Conservation (phyloP, 2,329 filamentous ascomycete genomes). For the Phaeosphaeria sp. region DNA sequence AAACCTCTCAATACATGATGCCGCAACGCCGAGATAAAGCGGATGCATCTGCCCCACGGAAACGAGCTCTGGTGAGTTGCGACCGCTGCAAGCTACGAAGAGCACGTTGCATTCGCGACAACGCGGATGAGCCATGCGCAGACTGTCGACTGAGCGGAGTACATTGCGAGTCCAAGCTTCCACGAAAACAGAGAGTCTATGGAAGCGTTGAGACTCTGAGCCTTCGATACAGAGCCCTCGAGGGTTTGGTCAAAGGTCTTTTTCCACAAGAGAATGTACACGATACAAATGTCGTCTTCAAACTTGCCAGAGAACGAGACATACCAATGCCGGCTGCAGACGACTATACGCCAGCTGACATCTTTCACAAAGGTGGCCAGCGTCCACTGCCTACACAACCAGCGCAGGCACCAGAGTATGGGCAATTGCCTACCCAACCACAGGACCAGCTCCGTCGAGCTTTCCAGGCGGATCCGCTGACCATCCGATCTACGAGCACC, state of each 20-base stretch:
- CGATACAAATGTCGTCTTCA: conserved; percentile 49
- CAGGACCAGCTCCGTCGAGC: conserved; percentile 4
- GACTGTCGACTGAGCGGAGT: conserved; percentile 49
- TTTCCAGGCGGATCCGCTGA: conserved; percentile 8
- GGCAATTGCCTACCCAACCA: conserved; percentile 6
- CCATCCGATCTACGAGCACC: conserved; percentile 11
- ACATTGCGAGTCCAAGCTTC: conserved; percentile 52
- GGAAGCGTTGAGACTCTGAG: conserved; percentile 56
- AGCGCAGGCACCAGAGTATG: conserved; percentile 3
- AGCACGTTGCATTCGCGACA: conserved; percentile 37
- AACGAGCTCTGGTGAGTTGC: conserved; percentile 40
- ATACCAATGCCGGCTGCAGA: conserved; percentile 46
- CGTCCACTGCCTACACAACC: conserved; percentile 4
- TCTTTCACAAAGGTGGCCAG: conserved; percentile 24
- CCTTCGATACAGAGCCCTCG: conserved; percentile 51
- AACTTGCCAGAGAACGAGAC: conserved; percentile 48
- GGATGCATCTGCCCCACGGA: conserved; percentile 27
- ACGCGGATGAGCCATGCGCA: conserved; percentile 44
- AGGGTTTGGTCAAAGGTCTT: conserved; percentile 51
- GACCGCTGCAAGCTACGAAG: conserved; percentile 38
- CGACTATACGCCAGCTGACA: conserved; percentile 34
- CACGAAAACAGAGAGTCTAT: conserved; percentile 54
- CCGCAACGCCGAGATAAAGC: conserved; percentile 21
- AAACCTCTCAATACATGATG: conserved; percentile 6
- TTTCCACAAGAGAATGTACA: conserved; percentile 50